These are phyloP conservation scores for Batkoa obscura DNA, from an alignment of 371 early-diverging fungal species.

Conservation along the genomic window DNA sequence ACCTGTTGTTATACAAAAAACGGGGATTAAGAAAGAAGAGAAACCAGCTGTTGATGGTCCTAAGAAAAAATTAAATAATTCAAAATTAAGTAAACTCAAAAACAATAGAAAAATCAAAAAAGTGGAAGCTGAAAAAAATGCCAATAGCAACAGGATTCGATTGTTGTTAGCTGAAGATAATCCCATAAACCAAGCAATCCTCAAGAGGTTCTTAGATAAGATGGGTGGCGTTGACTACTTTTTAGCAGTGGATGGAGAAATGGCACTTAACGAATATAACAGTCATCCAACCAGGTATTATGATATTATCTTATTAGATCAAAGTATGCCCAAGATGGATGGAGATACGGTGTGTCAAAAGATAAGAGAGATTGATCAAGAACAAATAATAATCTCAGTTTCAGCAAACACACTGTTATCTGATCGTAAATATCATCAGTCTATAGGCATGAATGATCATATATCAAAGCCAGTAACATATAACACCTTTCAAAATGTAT, in stretches of 20 bases:
- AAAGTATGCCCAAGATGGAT: neutral
- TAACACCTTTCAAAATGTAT: neutral
- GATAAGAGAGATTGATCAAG: neutral
- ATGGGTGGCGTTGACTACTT: neutral
- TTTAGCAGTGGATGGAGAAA: neutral
- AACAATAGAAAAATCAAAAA: neutral
- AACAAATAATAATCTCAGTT: neutral
- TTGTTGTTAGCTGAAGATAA: constrained; percentile 5
- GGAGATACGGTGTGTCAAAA: neutral
- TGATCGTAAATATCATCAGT: neutral
- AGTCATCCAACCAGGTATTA: neutral
- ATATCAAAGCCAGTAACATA: neutral
- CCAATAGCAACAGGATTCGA: neutral
- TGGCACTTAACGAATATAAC: constrained; percentile 1
- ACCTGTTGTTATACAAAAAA: no score
- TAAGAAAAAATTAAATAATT: neutral
- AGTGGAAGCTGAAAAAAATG: neutral
- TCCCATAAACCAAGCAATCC: neutral
- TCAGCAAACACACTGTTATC: neutral
- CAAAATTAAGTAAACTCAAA: neutral
- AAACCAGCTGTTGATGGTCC: no score
- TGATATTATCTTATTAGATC: constrained; percentile 2
- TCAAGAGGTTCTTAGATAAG: neutral
- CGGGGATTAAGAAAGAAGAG: no score
- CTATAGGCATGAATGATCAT: neutral